Evolutionary conservation across 225 moss, liverwort and hornwort genomes (phyloP), one percentile per base, ranked within the genome.

Genomic region (Sphagnum tenellum): DNA sequence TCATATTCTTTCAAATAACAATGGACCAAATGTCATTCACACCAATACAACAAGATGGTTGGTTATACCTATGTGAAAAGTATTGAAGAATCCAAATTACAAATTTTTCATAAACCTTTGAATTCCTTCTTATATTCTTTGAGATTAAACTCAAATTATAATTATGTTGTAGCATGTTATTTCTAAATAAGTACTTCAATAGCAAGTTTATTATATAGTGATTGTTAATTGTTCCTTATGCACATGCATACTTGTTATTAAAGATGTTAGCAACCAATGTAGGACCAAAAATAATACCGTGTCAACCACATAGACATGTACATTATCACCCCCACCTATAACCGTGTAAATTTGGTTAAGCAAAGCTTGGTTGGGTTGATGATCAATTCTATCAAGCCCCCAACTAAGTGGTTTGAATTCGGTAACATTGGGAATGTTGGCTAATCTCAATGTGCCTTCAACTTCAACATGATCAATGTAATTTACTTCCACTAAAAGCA

Each of bases 341-440:
- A 89, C 82, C 0, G 88, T 69, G 55, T 86, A 96, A 1, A 96
- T 49, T 9, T 81, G 71, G 56, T 96, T 92, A 2, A 92, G 56
- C 57, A 84, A 47, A 11, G 69, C 45, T 62, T 96, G 88, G 2
- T 69, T 82, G 0, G 82, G 59, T 70, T 82, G 78, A 64, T 88
- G 95, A 69, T 96, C 95, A 29, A 96, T 96, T 6, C 92, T 86
- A 65, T 96, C 95, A 7, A 96, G 79, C 6, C 95, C 95, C 95
- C 95, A 96, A 69, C 64, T 96, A 3, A 82, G 75, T 64, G 95
- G 95, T 46, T 88, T 74, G 4, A 70, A 84, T 74, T 96, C 84
- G 7, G 89, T 83, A 48, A 89, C 57, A 59, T 82, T 84, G 13
- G 74, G 56, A 5, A 67, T 64, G 49, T 48, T 55, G 49, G 77